phyloP scores from a whole-genome alignment of 331 rosid species.

The Acacia concinna region DNA sequence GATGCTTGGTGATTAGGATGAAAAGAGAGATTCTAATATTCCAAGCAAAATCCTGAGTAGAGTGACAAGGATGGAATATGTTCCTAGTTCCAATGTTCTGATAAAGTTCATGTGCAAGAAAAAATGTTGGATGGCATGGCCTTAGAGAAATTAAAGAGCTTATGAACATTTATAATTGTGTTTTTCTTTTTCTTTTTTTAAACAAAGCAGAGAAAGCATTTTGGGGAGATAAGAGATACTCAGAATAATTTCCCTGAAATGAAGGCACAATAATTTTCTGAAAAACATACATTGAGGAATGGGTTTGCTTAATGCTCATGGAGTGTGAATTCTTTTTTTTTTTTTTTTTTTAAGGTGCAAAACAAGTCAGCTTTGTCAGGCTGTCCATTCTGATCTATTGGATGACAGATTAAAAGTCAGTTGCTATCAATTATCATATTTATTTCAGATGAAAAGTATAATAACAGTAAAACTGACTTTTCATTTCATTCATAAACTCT shows the following conservation, averaged over 20 bases:
- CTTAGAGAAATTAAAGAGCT: background rate
- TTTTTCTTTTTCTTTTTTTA: no score
- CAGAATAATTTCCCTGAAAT: background rate
- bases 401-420: background rate
- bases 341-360: background rate
- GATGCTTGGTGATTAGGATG: background rate
- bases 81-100: background rate
- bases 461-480: background rate
- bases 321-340: background rate
- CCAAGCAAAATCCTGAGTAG: background rate
- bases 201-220: background rate
- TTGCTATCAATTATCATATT: background rate
- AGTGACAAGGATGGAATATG: conserved; percentile 7
- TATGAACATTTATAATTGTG: background rate
- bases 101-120: background rate
- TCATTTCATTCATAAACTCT: background rate
- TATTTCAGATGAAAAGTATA: background rate
- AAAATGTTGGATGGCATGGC: background rate
- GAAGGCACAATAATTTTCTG: background rate
- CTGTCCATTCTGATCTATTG: background rate
- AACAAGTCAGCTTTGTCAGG: background rate
- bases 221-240: background rate
- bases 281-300: background rate
- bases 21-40: background rate
- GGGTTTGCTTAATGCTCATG: background rate